These are phyloP conservation scores for Ophiostoma pallidulum DNA, from an alignment of 2,329 filamentous ascomycete species.

Conservation along the genomic window DNA sequence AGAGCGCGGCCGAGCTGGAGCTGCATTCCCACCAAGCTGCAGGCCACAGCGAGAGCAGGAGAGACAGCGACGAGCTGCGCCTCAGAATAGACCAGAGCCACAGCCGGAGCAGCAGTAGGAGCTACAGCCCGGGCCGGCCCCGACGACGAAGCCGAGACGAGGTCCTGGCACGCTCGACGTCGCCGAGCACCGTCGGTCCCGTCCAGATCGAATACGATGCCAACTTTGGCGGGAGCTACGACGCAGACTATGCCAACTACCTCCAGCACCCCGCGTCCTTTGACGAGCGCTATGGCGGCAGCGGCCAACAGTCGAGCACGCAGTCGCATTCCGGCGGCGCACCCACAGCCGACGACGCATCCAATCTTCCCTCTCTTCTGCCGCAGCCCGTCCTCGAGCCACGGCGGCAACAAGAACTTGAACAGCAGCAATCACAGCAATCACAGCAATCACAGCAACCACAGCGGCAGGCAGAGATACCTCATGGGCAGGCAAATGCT, in stretches of 20 bases:
- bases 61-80: not conserved
- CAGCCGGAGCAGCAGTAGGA: not conserved
- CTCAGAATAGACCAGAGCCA: not conserved
- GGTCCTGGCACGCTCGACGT: not conserved
- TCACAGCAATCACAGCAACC: too few relatives aligned
- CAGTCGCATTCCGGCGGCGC: not conserved
- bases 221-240: too few relatives aligned
- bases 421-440: too few relatives aligned
- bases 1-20: not conserved
- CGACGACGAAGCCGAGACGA: not conserved
- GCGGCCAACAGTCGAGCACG: not conserved
- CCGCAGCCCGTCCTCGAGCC: not conserved
- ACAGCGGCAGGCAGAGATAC: too few relatives aligned
- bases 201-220: not conserved
- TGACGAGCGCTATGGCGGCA: not conserved
- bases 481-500: not conserved
- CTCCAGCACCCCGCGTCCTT: not conserved
- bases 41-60: constrained; percentile 4
- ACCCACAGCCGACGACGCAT: not conserved
- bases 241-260: not conserved
- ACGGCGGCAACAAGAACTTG: not conserved
- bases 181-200: not conserved
- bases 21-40: not conserved
- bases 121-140: not conserved
- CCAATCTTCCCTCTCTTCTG: not conserved